These are phyloP conservation scores for Pezicula rhizophila DNA, from an alignment of 2,329 filamentous ascomycete species.

Conservation along the genomic window DNA sequence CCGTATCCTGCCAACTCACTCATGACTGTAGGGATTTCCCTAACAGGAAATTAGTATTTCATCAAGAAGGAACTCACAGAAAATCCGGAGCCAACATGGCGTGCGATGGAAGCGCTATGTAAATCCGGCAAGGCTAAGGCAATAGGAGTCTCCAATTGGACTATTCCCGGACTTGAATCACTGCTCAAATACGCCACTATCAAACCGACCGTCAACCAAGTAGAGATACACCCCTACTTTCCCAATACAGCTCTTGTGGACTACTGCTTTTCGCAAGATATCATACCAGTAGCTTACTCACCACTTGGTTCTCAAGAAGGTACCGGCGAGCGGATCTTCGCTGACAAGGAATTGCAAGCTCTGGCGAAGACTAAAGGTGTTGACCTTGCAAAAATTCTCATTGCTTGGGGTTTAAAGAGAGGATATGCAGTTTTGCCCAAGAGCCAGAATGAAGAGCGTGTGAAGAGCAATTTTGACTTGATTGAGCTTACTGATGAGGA, in stretches of 20 bases:
- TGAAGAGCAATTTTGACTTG: slow-evolving; percentile 62
- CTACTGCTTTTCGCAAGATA: slow-evolving; percentile 60
- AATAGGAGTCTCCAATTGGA: slow-evolving; percentile 57
- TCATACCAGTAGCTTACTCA: slow-evolving; percentile 68
- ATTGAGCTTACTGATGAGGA: slow-evolving; percentile 59
- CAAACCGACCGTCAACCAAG: slow-evolving; percentile 44
- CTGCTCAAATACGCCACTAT: slow-evolving; percentile 42
- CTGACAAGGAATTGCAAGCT: slow-evolving; percentile 50
- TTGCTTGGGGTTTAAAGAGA: slow-evolving; percentile 66
- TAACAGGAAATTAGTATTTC: slow-evolving; percentile 37
- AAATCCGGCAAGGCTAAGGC: slow-evolving; percentile 49
- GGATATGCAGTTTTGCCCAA: slow-evolving; percentile 67
- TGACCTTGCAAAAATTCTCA: slow-evolving; percentile 53
- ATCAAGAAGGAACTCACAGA: slow-evolving; percentile 58
- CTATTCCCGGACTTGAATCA: slow-evolving; percentile 44
- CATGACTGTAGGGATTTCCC: slow-evolving; percentile 2
- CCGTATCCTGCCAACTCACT: slow-evolving; percentile 4
- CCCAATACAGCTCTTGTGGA: slow-evolving; percentile 65
- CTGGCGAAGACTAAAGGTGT: slow-evolving; percentile 58
- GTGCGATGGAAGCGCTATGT: slow-evolving; percentile 63
- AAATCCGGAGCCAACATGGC: slow-evolving; percentile 63
- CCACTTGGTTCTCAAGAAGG: slow-evolving; percentile 60
- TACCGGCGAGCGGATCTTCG: slow-evolving; percentile 56
- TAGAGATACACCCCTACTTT: slow-evolving; percentile 69
- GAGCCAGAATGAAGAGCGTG: slow-evolving; percentile 60